Conservation (phyloP, 2,329 filamentous ascomycete genomes). For the Diaporthe ilicicola region DNA sequence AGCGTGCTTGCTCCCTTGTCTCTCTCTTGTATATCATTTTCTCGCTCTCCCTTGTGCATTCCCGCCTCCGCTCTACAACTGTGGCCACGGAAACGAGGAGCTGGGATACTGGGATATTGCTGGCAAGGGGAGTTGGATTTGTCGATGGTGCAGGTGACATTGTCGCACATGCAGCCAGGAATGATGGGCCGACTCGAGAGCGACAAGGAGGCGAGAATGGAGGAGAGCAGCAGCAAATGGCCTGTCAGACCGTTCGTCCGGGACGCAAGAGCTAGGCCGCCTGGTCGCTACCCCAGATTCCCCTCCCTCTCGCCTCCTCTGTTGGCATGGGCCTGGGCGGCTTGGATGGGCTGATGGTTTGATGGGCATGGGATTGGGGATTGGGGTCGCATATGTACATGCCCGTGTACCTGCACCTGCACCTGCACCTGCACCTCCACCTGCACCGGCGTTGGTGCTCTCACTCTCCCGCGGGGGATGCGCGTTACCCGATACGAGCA, state of each 20-base stretch:
- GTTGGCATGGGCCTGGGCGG: conserved; percentile 10
- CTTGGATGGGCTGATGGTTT: conserved; percentile 4
- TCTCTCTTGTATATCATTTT: background rate
- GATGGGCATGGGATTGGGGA: background rate
- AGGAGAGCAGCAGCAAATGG: conserved; percentile 1
- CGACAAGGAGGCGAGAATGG: background rate
- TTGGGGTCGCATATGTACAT: background rate
- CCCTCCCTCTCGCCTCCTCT: conserved; percentile 18
- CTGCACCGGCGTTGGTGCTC: background rate
- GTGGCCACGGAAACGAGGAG: conserved; percentile 11
- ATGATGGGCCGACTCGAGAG: background rate
- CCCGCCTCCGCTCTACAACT: conserved; percentile 5
- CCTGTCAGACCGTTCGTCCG: conserved; percentile 32
- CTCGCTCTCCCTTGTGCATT: too few relatives aligned
- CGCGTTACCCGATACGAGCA: background rate
- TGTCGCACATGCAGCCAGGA: background rate
- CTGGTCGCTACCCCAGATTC: conserved; percentile 29
- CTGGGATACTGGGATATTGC: background rate
- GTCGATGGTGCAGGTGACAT: conserved; percentile 3
- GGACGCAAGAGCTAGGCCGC: conserved; percentile 22
- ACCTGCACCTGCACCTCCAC: background rate
- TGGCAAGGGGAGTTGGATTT: background rate
- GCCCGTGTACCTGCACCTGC: background rate
- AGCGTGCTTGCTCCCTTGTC: too few relatives aligned
- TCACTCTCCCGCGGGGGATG: too few relatives aligned